Conservation (phyloP, 164 flowering plant genomes). For the Vitis riparia region DNA sequence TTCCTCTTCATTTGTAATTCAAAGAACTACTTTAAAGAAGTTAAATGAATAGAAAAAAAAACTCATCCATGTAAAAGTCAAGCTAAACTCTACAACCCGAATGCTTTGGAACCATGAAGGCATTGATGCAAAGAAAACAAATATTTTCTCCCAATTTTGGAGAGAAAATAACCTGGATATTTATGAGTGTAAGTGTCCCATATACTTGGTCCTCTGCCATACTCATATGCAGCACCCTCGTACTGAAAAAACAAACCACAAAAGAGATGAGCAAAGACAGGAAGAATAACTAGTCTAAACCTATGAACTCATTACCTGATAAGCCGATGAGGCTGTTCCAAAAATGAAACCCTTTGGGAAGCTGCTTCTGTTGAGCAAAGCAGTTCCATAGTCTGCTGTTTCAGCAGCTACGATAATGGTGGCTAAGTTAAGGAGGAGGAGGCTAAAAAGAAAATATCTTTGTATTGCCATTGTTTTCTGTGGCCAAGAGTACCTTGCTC, state of each 20-base stretch:
- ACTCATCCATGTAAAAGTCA: too few relatives aligned
- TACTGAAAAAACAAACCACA: slow-evolving; percentile 1
- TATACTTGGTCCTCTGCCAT: slow-evolving; percentile 13
- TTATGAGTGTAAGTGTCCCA: slow-evolving; percentile 18
- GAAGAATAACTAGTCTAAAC: background rate
- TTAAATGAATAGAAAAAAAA: too few relatives aligned
- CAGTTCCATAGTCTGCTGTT: background rate
- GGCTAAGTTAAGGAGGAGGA: background rate
- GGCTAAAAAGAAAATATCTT: background rate
- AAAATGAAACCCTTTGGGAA: slow-evolving; percentile 24
- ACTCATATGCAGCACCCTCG: slow-evolving; percentile 14
- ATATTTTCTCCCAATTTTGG: too few relatives aligned
- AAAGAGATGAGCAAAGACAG: background rate
- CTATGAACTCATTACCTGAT: slow-evolving; percentile 13
- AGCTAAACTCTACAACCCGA: too few relatives aligned
- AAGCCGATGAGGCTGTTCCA: slow-evolving; percentile 24
- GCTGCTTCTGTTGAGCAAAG: slow-evolving; percentile 12
- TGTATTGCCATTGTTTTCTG: background rate
- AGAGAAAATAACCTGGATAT: slow-evolving; percentile 12
- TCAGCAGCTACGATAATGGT: background rate
- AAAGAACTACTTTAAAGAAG: too few relatives aligned
- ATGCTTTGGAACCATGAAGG: too few relatives aligned
- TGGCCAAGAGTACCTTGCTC: background rate
- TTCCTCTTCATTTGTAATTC: too few relatives aligned
- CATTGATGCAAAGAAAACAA: too few relatives aligned